phyloP scores from a whole-genome alignment of 352 stramenopile genomes.

The Globisporangium camurandrum region DNA sequence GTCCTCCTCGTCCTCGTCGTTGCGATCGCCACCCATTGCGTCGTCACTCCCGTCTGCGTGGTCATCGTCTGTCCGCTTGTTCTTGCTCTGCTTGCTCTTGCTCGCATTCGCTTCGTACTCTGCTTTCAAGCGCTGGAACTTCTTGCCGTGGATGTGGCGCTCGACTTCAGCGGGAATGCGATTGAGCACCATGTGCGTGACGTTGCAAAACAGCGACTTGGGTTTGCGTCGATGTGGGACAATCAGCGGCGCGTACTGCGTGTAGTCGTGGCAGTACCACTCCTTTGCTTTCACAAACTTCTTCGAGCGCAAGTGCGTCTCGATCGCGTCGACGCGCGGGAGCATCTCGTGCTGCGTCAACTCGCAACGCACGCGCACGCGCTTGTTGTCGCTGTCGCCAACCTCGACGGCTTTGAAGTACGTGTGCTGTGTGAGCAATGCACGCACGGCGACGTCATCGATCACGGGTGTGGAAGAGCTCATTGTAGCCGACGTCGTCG shows the following conservation, averaged over 20 bases:
- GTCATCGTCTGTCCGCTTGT: conserved; percentile 12
- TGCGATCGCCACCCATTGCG: conserved; percentile 1
- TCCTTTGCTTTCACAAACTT: conserved; percentile 76
- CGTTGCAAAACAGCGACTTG: conserved; percentile 85
- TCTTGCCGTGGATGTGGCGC: conserved; percentile 85
- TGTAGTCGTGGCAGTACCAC: conserved; percentile 88
- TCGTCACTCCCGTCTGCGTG: conserved; percentile 10
- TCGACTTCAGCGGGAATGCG: conserved; percentile 84
- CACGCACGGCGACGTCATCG: conserved; percentile 22
- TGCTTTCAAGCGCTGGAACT: conserved; percentile 74
- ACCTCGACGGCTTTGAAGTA: conserved; percentile 48
- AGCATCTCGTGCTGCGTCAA: conserved; percentile 79
- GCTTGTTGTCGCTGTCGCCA: conserved; percentile 34
- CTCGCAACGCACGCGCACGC: conserved; percentile 57
- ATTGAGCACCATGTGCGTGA: conserved; percentile 84
- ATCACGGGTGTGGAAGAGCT: conserved; percentile 21
- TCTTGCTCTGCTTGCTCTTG: conserved; percentile 11
- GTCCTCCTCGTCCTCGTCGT: conserved; percentile 49
- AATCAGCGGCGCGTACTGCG: conserved; percentile 89
- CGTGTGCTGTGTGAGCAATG: conserved; percentile 36
- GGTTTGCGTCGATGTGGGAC: conserved; percentile 73
- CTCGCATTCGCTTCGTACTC: conserved; percentile 40
- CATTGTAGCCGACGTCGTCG: background rate
- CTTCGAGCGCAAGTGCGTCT: conserved; percentile 65
- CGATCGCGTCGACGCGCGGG: conserved; percentile 45